These are phyloP conservation scores for Fraxinus americana DNA, from an alignment of 257 asterid genomes.

Conservation along the genomic window DNA sequence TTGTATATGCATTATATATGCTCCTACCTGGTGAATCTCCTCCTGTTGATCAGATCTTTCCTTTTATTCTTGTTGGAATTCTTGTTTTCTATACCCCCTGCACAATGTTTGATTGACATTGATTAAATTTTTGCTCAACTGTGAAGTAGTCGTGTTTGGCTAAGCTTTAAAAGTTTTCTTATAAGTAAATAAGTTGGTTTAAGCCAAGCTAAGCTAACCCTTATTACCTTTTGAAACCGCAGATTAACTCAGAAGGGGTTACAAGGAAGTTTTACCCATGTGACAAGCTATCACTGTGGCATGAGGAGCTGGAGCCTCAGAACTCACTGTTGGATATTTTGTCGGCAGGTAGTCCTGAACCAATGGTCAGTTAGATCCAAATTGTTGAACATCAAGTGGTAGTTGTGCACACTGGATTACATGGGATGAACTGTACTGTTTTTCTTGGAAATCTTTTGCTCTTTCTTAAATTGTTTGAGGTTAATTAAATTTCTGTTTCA, in stretches of 20 bases:
- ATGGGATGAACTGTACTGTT: background rate
- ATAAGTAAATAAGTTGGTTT: background rate
- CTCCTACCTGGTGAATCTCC: background rate
- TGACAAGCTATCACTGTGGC: constrained; percentile 75
- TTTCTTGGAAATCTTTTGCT: background rate
- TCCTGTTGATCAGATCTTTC: background rate
- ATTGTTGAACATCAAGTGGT: constrained; percentile 5
- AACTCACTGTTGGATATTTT: constrained; percentile 63
- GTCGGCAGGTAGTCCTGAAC: constrained; percentile 54
- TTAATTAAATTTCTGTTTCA: background rate
- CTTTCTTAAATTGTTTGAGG: background rate
- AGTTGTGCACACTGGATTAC: background rate
- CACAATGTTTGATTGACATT: background rate
- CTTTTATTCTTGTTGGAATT: background rate
- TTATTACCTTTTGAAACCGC: constrained; percentile 3
- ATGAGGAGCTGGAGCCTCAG: constrained; percentile 72
- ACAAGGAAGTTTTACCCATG: constrained; percentile 66
- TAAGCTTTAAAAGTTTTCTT: background rate
- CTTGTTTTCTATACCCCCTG: constrained; percentile 4
- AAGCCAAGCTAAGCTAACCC: background rate
- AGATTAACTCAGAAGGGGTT: constrained; percentile 74
- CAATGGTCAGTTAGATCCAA: constrained; percentile 51
- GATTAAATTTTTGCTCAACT: background rate
- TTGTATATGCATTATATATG: background rate
- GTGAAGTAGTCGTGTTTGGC: background rate